A percentile compares a stretch with the other conserved stretches of the same genome.
Evolutionary conservation across 1,284 basidiomycete species (phyloP).

Genomic region (Ustilago sp.): DNA sequence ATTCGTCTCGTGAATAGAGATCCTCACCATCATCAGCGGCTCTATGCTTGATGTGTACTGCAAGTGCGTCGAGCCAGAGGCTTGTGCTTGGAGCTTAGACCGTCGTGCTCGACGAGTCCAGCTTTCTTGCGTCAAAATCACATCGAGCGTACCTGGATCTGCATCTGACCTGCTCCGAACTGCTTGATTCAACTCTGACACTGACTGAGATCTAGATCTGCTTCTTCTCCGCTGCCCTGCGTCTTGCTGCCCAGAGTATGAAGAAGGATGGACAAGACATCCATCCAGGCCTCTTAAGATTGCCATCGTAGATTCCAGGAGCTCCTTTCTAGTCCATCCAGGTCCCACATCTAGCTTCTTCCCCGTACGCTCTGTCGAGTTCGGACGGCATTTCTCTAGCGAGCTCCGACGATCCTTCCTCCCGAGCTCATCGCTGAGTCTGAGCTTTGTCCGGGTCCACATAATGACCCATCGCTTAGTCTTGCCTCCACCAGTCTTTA

Average conservation of each 20-base stretch:
- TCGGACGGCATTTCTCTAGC: slow-evolving; percentile 5
- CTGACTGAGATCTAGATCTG: background rate
- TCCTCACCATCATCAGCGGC: slow-evolving; percentile 23
- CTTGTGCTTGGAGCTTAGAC: slow-evolving; percentile 12
- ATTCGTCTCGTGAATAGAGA: slow-evolving; percentile 10
- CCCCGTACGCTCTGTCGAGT: slow-evolving; percentile 7
- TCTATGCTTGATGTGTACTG: background rate
- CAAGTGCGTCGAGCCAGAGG: background rate
- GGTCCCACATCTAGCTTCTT: slow-evolving; percentile 15
- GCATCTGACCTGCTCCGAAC: background rate
- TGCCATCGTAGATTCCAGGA: background rate
- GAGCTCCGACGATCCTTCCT: slow-evolving; percentile 5
- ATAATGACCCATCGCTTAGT: slow-evolving; percentile 88
- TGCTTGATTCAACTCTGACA: background rate
- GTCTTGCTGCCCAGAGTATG: background rate
- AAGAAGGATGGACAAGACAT: slow-evolving; percentile 13
- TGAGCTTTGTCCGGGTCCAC: slow-evolving; percentile 73
- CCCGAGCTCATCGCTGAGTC: slow-evolving; percentile 23
- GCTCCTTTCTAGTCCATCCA: slow-evolving; percentile 25
- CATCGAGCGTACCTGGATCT: slow-evolving; percentile 10
- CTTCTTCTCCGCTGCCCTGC: background rate
- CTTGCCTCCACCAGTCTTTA: slow-evolving; percentile 78
- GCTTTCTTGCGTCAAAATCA: slow-evolving; percentile 17
- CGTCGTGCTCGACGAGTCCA: slow-evolving; percentile 38
- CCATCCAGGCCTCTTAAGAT: slow-evolving; percentile 24